Evolutionary conservation across 2,329 filamentous ascomycete genomes (phyloP).

Genomic region (Hyphodiscus sp.): DNA sequence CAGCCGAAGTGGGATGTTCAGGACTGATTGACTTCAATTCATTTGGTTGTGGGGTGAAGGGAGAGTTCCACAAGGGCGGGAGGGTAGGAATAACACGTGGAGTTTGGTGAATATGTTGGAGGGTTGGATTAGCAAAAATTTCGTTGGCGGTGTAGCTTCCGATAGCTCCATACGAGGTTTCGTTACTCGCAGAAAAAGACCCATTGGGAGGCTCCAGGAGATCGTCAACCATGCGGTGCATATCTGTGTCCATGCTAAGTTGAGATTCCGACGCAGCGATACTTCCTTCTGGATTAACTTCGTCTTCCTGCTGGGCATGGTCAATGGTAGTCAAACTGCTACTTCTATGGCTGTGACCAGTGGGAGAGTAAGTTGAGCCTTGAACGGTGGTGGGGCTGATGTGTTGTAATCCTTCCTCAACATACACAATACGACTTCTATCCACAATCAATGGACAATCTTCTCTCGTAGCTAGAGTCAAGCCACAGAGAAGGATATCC

Average conservation of each 20-base stretch:
- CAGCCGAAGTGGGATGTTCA: conserved; percentile 28
- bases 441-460: conserved; percentile 35
- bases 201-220: conserved; percentile 34
- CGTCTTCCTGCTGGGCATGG: not conserved
- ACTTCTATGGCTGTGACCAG: not conserved
- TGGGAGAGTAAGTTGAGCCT: not conserved
- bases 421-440: conserved; percentile 41
- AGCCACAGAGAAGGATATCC: conserved; percentile 55
- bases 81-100: conserved; percentile 30
- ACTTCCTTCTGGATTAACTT: conserved; percentile 8
- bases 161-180: conserved; percentile 48
- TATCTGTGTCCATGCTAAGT: conserved; percentile 37
- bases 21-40: conserved; percentile 34
- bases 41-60: conserved; percentile 37
- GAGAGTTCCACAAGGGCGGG: conserved; percentile 39
- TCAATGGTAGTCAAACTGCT: not conserved
- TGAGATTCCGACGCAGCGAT: conserved; percentile 18
- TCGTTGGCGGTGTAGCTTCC: conserved; percentile 45
- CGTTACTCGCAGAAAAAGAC: conserved; percentile 31
- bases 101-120: conserved; percentile 29
- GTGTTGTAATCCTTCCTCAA: conserved; percentile 44
- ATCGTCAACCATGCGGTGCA: conserved; percentile 52
- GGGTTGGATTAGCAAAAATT: conserved; percentile 37
- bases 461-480: conserved; percentile 47
- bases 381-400: conserved; percentile 25